Evolutionary conservation across 257 asterid genomes (phyloP), one percentile per base, ranked within the genome.

Genomic region (Solanum etuberosum): DNA sequence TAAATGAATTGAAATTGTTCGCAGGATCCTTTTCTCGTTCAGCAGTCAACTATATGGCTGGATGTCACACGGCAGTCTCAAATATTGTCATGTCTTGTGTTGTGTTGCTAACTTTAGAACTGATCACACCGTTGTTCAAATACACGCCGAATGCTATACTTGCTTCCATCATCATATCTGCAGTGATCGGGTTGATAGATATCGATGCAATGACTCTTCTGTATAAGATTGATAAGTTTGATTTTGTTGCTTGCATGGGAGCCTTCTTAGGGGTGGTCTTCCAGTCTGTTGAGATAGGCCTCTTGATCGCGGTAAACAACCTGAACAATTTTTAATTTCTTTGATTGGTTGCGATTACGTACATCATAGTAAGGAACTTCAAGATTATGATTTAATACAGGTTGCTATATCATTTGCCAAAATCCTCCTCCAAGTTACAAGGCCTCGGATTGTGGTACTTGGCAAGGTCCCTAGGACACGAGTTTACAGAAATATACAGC

Each of bases 241-340:
- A 95, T 87, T 95, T 95, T 14, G 87, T 92, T 21, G 98, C 97
- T 37, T 94, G 97, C 86, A 93, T 94, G 94, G 98, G 98, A 25
- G 97, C 98, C 71, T 95, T 94, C 91, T 90, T 95, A 18, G 98
- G 98, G 4, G 98, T 95, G 35, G 92, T 95, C 4, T 95, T 94
- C 80, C n/a, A 31, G 18, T 88, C 93, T 18, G 94, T 95, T 16
- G 98, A 95, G 57, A 93, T 94, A 11, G 98, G 98, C 90, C 96
- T 95, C 63, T 88, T 95, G 67, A 90, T 94, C 6, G 98, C 98
- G 11, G 98, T 94, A 92, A 87, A 48, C 6, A 80, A 46, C 67
- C 67, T 80, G 76, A 6, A 88, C 20, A 70, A 11, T 37, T 65
- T 13, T 15, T 21, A 16, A 9, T 27, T 85, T 68, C 32, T 46